Conservation (phyloP, 2,329 filamentous ascomycete species). For the Capronia epimyces region DNA sequence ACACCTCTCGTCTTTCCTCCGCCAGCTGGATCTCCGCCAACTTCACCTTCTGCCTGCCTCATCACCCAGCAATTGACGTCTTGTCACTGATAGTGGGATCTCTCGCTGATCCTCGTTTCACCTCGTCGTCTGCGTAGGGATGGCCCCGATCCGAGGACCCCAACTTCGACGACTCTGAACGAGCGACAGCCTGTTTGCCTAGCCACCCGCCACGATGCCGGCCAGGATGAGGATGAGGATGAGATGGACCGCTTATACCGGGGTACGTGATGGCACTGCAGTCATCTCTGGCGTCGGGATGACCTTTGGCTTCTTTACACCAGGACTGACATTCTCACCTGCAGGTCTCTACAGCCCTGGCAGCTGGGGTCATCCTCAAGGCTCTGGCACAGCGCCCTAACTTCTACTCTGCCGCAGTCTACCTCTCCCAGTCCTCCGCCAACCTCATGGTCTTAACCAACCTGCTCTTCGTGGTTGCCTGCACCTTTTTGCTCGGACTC, state of each 20-base stretch:
- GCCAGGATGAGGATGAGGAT: constrained; percentile 32
- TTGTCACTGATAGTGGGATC: not conserved
- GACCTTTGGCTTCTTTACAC: not conserved
- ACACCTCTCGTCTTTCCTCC: constrained; percentile 12
- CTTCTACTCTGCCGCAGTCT: constrained; percentile 97
- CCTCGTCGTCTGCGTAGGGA: not conserved
- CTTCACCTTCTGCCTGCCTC: not conserved
- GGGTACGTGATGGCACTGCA: constrained; percentile 38
- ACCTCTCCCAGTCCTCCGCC: constrained; percentile 91
- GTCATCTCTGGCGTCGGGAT: not conserved
- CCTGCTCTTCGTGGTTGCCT: constrained; percentile 74
- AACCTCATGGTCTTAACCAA: constrained; percentile 94
- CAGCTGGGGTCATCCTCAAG: constrained; percentile 75
- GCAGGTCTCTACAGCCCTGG: constrained; percentile 75
- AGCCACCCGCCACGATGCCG: constrained; percentile 14
- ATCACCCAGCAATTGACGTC: not conserved
- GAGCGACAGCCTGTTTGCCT: constrained; percentile 1
- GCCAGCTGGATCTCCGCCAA: not conserved
- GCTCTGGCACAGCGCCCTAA: constrained; percentile 93
- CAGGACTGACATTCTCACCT: constrained; percentile 16
- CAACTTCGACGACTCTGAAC: constrained; percentile 2
- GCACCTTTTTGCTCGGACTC: constrained; percentile 74
- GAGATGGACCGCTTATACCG: constrained; percentile 49
- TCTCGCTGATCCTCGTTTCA: not conserved
- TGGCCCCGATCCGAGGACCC: constrained; percentile 6